Evolutionary conservation across 2,329 filamentous ascomycete species (phyloP).

Genomic region (Ascochyta viciae-villosae): DNA sequence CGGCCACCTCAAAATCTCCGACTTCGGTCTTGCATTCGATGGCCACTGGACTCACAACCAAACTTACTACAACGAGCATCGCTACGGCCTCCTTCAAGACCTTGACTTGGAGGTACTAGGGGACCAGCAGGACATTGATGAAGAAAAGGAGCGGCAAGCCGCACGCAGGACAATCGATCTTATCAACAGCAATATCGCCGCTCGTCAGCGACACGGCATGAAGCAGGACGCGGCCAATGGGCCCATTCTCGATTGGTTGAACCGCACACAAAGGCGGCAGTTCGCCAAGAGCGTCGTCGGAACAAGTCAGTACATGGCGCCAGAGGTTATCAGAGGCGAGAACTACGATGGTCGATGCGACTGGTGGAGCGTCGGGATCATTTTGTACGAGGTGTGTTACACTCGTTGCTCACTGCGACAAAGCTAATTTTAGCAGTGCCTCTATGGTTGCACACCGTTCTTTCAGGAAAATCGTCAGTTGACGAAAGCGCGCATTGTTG

Average conservation of each 20-base stretch:
- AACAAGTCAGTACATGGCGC: slow-evolving; percentile 98
- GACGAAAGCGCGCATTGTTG: slow-evolving; percentile 86
- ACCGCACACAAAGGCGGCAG: slow-evolving; percentile 64
- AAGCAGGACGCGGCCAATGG: slow-evolving; percentile 36
- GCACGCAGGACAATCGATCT: slow-evolving; percentile 55
- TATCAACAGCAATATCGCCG: slow-evolving; percentile 42
- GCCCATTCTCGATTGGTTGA: slow-evolving; percentile 52
- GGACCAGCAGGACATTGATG: slow-evolving; percentile 72
- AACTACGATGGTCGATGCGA: slow-evolving; percentile 92
- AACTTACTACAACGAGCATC: slow-evolving; percentile 82
- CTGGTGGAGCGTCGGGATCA: slow-evolving; percentile 96
- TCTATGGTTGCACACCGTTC: slow-evolving; percentile 92
- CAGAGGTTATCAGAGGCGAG: slow-evolving; percentile 84
- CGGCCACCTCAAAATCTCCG: slow-evolving; percentile 92
- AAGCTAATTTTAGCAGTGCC: slow-evolving; percentile 63
- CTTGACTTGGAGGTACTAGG: slow-evolving; percentile 77
- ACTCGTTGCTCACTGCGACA: not conserved
- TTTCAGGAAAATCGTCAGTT: slow-evolving; percentile 79
- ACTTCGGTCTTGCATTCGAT: slow-evolving; percentile 95
- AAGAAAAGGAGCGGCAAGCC: slow-evolving; percentile 58
- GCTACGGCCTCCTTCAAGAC: slow-evolving; percentile 78
- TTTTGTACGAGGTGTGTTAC: slow-evolving; percentile 75
- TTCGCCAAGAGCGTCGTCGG: slow-evolving; percentile 88
- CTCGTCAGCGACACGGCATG: slow-evolving; percentile 25
- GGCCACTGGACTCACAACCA: slow-evolving; percentile 95